Conservation (phyloP, 129 eudicot species). For the Chrysanthemum seticuspe region DNA sequence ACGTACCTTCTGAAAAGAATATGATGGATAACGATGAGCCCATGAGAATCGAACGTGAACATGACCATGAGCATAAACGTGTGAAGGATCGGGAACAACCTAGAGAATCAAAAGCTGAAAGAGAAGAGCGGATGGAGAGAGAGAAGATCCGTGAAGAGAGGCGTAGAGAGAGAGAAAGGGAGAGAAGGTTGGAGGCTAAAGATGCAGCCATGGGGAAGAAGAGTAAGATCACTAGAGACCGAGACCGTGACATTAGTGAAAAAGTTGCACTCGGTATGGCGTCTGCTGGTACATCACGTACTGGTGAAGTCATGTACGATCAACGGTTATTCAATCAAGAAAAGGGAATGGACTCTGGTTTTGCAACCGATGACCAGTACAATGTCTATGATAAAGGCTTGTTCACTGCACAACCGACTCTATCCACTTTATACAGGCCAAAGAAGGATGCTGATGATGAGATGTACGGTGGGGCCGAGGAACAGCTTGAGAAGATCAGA, state of each 20-base stretch:
- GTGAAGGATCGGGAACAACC: conserved; percentile 42
- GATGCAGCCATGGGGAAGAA: conserved; percentile 94
- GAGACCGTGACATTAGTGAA: conserved; percentile 92
- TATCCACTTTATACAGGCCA: conserved; percentile 73
- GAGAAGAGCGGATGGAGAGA: conserved; percentile 61
- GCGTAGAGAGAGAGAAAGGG: conserved; percentile 80
- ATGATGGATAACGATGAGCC: conserved; percentile 44
- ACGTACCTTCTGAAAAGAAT: conserved; percentile 42
- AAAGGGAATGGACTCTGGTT: too few relatives aligned
- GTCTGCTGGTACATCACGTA: conserved; percentile 51
- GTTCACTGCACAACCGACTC: conserved; percentile 73
- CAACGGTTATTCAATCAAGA: conserved; percentile 74
- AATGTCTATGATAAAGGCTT: too few relatives aligned
- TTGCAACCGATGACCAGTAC: too few relatives aligned
- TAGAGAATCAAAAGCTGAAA: conserved; percentile 69
- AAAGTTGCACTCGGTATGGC: conserved; percentile 97
- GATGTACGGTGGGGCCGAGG: conserved; percentile 80
- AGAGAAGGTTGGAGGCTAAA: conserved; percentile 82
- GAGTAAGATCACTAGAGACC: conserved; percentile 79
- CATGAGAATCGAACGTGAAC: background rate
- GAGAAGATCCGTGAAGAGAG: conserved; percentile 90
- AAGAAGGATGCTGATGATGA: conserved; percentile 80
- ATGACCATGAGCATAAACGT: conserved; percentile 16
- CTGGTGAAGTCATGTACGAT: conserved; percentile 88
- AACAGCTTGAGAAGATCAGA: conserved; percentile 75